These are phyloP conservation scores for Vigna reflexopilosa DNA, from an alignment of 306 rosid genomes.

Conservation along the genomic window DNA sequence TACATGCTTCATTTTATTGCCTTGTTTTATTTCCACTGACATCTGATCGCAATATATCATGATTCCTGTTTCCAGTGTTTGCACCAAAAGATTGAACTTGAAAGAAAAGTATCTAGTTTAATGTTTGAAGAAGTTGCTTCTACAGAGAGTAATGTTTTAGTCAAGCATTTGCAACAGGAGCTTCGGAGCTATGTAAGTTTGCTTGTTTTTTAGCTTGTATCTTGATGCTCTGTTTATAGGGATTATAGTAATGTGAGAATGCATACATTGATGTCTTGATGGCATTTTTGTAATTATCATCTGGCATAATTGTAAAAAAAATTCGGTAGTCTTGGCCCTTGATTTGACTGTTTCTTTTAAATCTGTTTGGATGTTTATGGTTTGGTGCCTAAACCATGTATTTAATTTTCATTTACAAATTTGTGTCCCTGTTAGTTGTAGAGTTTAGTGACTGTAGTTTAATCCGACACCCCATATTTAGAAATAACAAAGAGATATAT, in stretches of 20 bases:
- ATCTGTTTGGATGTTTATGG: conserved; percentile 22
- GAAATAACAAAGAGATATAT: background rate
- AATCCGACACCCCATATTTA: conserved; percentile 27
- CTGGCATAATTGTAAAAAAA: conserved; percentile 15
- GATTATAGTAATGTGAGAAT: conserved; percentile 39
- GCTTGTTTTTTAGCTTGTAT: conserved; percentile 30
- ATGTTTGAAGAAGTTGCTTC: conserved; percentile 65
- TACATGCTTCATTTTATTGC: conserved; percentile 32
- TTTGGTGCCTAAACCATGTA: conserved; percentile 2
- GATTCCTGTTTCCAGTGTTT: conserved; percentile 67
- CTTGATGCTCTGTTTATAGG: conserved; percentile 9
- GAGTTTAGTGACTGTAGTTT: background rate
- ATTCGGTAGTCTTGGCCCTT: conserved; percentile 23
- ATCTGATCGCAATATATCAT: conserved; percentile 11
- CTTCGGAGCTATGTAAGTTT: conserved; percentile 80
- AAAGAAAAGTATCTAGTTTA: conserved; percentile 71
- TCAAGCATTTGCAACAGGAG: conserved; percentile 88
- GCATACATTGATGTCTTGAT: conserved; percentile 30
- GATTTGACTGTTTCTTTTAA: background rate
- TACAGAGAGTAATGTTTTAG: conserved; percentile 56
- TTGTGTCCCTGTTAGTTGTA: conserved; percentile 1
- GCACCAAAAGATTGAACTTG: conserved; percentile 79
- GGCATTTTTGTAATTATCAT: conserved; percentile 14
- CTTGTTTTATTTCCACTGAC: conserved; percentile 20
- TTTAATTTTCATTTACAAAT: conserved; percentile 25